Percentiles rank a stretch among this genome's conserved stretches.
Evolutionary conservation across 805 yeast genomes (phyloP).

Genomic region (Kodamaea sagamina): DNA sequence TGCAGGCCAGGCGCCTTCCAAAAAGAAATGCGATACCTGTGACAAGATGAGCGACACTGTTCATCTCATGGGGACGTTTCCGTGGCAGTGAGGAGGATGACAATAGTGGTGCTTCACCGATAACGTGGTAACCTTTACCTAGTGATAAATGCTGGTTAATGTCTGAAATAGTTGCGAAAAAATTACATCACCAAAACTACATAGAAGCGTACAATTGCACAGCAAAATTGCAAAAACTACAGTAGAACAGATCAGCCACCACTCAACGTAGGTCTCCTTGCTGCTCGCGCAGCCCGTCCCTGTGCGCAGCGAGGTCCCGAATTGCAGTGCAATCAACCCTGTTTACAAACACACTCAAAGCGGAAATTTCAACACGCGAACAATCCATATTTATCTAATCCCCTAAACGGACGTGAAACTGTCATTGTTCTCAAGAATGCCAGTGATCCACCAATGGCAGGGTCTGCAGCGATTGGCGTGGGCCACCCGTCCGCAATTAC

Average conservation of each 20-base stretch:
- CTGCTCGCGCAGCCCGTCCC: too few relatives aligned
- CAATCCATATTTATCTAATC: not conserved
- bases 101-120: too few relatives aligned
- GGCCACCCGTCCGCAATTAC: too few relatives aligned
- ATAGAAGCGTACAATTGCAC: too few relatives aligned
- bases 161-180: too few relatives aligned
- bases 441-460: conserved; percentile 1
- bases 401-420: conserved; percentile 4
- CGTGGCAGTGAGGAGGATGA: not conserved
- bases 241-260: too few relatives aligned
- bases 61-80: conserved; percentile 29
- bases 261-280: too few relatives aligned
- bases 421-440: conserved; percentile 1
- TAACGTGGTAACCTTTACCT: too few relatives aligned
- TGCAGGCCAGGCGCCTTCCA: not conserved
- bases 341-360: conserved; percentile 8
- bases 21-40: conserved; percentile 1
- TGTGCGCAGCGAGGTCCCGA: not conserved
- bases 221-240: too few relatives aligned
- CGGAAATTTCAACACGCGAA: conserved; percentile 12
- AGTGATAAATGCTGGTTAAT: too few relatives aligned
- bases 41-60: conserved; percentile 18
- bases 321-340: conserved; percentile 11
- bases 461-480: not conserved
- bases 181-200: too few relatives aligned